Base-by-base conservation (phyloP, 768 basidiomycete species). In the Infundibulicybe gibba region DNA sequence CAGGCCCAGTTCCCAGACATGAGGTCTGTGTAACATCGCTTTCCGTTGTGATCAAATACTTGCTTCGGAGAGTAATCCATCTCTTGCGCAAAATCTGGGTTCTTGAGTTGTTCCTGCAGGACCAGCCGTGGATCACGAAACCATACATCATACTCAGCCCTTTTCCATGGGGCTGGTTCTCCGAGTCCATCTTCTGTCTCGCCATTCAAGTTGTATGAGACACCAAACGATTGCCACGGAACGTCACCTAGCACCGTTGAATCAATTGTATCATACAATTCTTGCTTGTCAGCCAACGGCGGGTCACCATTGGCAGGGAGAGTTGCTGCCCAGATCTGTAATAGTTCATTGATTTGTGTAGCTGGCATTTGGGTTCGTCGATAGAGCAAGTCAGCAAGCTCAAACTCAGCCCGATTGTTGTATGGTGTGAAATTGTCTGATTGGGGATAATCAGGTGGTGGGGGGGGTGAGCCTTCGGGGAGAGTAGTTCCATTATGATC, bases 221-320 rank as follows among this genome's bases (percentile, higher is more conserved):
- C 41, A 1, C 52, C 42, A 45, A 75, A 67, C 2, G 51, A 56
- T 3, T 61, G n/a, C 72, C 74, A 77, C 0, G 69, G 62, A 9
- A 59, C 58, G 17, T 66, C 65, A 10, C 70, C 69, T 15, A 61
- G 41, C 4, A 39, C 42, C 14, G 64, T 72, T 0, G 44, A 43
- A 41, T 75, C 67, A 21, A 77, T 74, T 0, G 55, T 59, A 0
- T 35, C 21, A 32, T 68, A 62, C 2, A 73, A 19, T n/a, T 72
- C 63, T 5, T 52, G 33, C 44, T 64, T 51, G 32, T 60, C 55
- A 0, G 43, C 21, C 43, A 69, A 74, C 0, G 69, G 69, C 3
- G 68, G 59, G 5, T 48, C 42, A 5, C 50, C 41, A 13, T 57
- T 55, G 2, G 45, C 25, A 10, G 38, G n/a, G 6, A 50, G 34